Evolutionary conservation across 192 early-diverging fungal genomes (phyloP).

Genomic region (Coemansia sp.): DNA sequence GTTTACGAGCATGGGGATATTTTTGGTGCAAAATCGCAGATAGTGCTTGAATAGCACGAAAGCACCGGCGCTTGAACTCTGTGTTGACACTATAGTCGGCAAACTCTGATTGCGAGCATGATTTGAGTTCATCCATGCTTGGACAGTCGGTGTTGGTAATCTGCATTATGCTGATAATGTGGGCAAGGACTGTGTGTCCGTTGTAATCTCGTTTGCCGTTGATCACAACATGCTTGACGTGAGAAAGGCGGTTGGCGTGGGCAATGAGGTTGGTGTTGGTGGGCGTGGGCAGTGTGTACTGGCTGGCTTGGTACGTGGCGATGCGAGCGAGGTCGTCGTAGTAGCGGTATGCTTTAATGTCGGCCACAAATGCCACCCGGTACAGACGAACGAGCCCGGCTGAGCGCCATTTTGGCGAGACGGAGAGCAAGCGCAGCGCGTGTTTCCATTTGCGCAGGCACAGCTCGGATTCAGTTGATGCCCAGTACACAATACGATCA

Average conservation of each 20-base stretch:
- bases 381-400: background rate
- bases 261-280: background rate
- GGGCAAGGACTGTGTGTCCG: background rate
- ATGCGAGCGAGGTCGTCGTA: background rate
- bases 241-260: background rate
- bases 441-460: background rate
- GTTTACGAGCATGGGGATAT: background rate
- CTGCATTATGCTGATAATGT: background rate
- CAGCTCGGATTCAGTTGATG: background rate
- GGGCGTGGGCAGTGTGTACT: background rate
- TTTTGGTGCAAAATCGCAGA: background rate
- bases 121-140: background rate
- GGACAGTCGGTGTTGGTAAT: background rate
- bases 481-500: background rate
- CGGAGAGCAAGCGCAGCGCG: background rate
- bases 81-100: background rate
- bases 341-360: background rate
- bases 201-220: background rate
- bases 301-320: background rate
- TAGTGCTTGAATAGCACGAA: background rate
- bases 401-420: background rate
- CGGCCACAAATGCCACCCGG: background rate
- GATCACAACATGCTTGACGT: background rate
- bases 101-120: background rate
- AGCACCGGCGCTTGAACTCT: background rate